Percentiles rank a stretch among this genome's conserved stretches.
phyloP scores from a whole-genome alignment of 768 basidiomycete species.

The Rhizopogon vinicolor region DNA sequence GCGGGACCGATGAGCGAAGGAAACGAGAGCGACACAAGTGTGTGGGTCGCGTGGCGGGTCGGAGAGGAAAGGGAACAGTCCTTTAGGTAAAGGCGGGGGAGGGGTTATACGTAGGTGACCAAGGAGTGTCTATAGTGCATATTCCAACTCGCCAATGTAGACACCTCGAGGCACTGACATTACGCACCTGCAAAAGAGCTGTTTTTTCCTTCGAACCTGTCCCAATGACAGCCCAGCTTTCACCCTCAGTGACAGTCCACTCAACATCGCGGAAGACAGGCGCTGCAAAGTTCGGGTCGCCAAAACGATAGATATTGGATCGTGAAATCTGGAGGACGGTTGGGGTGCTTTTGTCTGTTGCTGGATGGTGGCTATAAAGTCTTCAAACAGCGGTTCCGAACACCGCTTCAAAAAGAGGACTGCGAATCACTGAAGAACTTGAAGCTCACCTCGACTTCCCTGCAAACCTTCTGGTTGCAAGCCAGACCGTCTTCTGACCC shows the following conservation, averaged over 20 bases:
- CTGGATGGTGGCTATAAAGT: neutral
- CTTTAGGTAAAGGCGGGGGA: slow-evolving; percentile 51
- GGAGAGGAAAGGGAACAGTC: slow-evolving; percentile 75
- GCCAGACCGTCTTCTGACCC: neutral
- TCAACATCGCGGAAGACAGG: slow-evolving; percentile 50
- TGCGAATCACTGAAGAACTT: neutral
- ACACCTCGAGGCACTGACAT: neutral
- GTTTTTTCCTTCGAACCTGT: slow-evolving; percentile 60
- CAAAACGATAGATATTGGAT: slow-evolving; percentile 55
- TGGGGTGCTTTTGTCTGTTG: neutral
- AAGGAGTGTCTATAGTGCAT: slow-evolving; percentile 47
- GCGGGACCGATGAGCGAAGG: slow-evolving; percentile 60
- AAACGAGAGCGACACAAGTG: slow-evolving; percentile 49
- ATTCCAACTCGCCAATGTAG: neutral
- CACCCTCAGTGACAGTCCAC: slow-evolving; percentile 57
- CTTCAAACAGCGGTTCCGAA: neutral
- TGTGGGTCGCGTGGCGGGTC: slow-evolving; percentile 41
- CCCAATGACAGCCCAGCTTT: slow-evolving; percentile 76
- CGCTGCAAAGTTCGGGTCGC: slow-evolving; percentile 39
- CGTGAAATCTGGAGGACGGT: slow-evolving; percentile 38
- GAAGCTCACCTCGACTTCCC: neutral
- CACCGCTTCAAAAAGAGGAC: neutral
- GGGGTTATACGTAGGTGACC: slow-evolving; percentile 72
- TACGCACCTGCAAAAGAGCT: slow-evolving; percentile 57
- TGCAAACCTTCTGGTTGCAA: neutral